Conservation (phyloP, 78 protist species). For the Speleostelium caveatum region DNA sequence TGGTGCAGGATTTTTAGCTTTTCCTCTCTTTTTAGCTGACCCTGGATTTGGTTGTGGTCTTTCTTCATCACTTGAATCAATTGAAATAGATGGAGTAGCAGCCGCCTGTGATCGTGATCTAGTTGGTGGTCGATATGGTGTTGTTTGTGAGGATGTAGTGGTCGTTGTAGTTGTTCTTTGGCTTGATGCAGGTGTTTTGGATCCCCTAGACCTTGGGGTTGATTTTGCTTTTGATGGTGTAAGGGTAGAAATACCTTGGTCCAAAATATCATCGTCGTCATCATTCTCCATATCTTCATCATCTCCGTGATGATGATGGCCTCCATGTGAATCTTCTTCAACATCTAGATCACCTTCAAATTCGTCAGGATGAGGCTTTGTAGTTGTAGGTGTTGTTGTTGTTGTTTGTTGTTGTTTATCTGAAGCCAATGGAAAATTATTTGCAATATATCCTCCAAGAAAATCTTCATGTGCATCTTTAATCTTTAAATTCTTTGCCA, state of each 20-base stretch:
- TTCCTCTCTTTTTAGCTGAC: neutral
- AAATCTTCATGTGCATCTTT: conserved; percentile 27
- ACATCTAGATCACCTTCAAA: neutral
- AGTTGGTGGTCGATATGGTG: neutral
- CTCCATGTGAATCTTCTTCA: neutral
- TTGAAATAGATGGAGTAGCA: too few relatives aligned
- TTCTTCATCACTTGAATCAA: too few relatives aligned
- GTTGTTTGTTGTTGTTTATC: neutral
- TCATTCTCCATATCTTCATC: neutral
- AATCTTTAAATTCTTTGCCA: conserved; percentile 1
- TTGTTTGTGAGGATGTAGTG: neutral
- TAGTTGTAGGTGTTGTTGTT: neutral
- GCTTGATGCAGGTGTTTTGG: too few relatives aligned
- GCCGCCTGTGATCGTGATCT: neutral
- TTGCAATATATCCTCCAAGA: neutral
- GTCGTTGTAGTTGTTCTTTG: neutral
- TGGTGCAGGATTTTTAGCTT: neutral
- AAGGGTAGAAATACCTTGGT: neutral
- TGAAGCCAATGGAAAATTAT: conserved; percentile 32
- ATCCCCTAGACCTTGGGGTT: neutral
- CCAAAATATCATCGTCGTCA: neutral
- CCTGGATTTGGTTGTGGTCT: neutral
- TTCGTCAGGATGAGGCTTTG: neutral
- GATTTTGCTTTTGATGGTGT: neutral
- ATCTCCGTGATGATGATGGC: neutral